These are phyloP conservation scores for Glycyrrhiza uralensis DNA, from an alignment of 306 rosid genomes.

Conservation along the genomic window DNA sequence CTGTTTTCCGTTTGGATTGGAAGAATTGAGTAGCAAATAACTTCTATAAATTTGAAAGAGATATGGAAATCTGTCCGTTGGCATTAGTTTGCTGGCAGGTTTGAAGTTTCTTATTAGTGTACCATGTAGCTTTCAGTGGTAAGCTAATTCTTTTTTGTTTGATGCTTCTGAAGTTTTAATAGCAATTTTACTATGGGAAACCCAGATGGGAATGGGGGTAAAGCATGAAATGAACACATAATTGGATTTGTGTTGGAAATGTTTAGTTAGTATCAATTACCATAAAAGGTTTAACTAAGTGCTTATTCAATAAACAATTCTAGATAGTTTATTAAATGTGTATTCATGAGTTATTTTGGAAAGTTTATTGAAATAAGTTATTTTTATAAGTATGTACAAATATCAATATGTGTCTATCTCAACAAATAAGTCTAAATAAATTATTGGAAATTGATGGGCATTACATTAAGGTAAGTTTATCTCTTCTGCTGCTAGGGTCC, in stretches of 20 bases:
- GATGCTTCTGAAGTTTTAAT: background rate
- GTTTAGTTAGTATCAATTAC: background rate
- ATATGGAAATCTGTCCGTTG: background rate
- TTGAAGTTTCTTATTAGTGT: background rate
- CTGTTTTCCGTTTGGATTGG: background rate
- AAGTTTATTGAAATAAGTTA: too few relatives aligned
- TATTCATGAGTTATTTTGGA: too few relatives aligned
- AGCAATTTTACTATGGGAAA: background rate
- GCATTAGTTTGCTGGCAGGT: background rate
- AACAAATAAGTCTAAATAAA: too few relatives aligned
- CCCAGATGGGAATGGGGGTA: background rate
- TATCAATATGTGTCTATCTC: too few relatives aligned
- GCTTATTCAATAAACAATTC: too few relatives aligned
- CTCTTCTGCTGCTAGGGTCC: too few relatives aligned
- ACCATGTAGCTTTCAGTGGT: background rate
- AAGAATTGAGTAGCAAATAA: background rate
- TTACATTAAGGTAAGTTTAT: too few relatives aligned
- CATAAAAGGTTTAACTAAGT: too few relatives aligned
- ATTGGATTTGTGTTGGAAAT: background rate
- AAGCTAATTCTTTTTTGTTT: background rate
- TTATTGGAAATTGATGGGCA: too few relatives aligned
- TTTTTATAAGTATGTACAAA: too few relatives aligned
- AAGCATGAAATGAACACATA: background rate
- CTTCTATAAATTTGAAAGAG: background rate
- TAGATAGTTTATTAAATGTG: too few relatives aligned